phyloP scores from a whole-genome alignment of 2,329 filamentous ascomycete genomes.

The Fusarium globosum region DNA sequence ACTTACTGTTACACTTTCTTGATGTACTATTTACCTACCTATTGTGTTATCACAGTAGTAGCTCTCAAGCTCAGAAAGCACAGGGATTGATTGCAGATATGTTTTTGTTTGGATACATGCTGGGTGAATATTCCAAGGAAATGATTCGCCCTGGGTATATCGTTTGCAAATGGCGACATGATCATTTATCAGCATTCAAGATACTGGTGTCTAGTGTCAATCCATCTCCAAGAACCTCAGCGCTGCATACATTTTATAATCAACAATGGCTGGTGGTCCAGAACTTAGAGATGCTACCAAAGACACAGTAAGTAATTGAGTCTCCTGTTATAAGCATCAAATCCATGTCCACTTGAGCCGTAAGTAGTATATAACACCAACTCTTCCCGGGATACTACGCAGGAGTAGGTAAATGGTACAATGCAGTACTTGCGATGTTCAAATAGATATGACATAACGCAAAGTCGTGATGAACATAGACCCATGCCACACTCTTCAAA shows the following conservation, averaged over 20 bases:
- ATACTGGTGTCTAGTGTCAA: background rate
- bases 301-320: background rate
- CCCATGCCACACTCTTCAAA: background rate
- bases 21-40: background rate
- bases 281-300: background rate
- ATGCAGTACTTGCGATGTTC: background rate
- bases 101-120: background rate
- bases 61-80: background rate
- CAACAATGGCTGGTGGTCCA: background rate
- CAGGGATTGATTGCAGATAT: background rate
- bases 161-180: background rate
- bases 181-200: background rate
- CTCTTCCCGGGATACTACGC: no score
- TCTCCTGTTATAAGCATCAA: background rate
- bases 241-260: background rate
- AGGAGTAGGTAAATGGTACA: background rate
- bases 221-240: background rate
- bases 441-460: background rate
- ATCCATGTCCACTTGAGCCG: background rate
- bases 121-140: background rate
- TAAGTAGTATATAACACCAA: background rate
- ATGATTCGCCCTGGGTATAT: background rate
- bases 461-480: background rate
- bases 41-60: background rate
- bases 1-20: background rate